Base-by-base conservation (phyloP, 306 rosid genomes). In the Betula pendula region DNA sequence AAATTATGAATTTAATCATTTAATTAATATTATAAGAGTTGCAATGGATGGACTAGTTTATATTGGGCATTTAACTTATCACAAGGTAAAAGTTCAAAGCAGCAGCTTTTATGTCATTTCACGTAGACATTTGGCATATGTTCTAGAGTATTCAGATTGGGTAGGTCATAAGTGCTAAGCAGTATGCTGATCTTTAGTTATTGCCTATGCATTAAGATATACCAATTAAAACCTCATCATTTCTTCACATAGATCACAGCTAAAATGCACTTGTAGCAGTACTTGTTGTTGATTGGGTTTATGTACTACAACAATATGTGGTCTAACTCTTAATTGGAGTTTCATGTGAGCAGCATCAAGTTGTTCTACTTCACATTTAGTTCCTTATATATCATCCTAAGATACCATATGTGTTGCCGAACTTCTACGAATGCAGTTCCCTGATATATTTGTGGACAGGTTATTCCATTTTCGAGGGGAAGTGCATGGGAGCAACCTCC, bases 401-500 rank as follows among this genome's bases (percentile, higher is more conserved):
- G 17, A 42, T 43, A 48, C 56, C 44, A 35, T 76, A 12, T 38
- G 20, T 77, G 63, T 43, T 27, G 35, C 40, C 20, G 9, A 31
- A 45, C 56, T 15, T 68, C 51, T 10, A 45, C 38, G 67, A 25
- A 6, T 50, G 35, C 65, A 48, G 17, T 74, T 68, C 49, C 73
- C 63, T 31, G 52, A n/a, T 73, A n/a, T 75, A 71, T 73, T 44
- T 72, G 42, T 84, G 76, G 70, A 79, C 79, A 96, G 98, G 99
- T 96, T 79, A 92, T 92, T 87, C 99, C 99, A 50, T 96, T 87
- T 82, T 52, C 85, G 62, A 88, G 88, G 63, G 99, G 97, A 80
- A 89, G 88, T 82, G 97, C 98, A 12, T 82, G 92, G 96, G 98
- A 92, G 88, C 97, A 96, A 81, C 98, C 97, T 77, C 97, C 99